These are phyloP conservation scores for Gymnopilus junonius DNA, from an alignment of 768 basidiomycete species.

Conservation along the genomic window DNA sequence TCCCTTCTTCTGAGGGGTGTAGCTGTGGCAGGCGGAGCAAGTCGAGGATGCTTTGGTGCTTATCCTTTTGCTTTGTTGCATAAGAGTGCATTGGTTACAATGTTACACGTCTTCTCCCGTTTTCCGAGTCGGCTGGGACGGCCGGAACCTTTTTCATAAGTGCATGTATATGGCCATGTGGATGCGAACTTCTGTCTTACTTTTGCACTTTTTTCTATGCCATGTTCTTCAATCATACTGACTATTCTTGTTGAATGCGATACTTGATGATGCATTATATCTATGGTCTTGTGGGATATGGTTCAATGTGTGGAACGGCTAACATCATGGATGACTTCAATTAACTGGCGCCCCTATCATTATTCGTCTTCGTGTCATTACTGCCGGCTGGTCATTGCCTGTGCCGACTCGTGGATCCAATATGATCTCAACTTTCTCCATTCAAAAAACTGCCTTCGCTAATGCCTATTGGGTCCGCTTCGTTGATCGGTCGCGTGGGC, in stretches of 20 bases:
- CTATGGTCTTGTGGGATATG: background rate
- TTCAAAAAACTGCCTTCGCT: background rate
- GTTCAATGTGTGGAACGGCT: background rate
- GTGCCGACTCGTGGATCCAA: background rate
- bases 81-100: too few species aligned
- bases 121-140: background rate
- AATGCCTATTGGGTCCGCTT: background rate
- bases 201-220: background rate
- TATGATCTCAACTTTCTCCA: background rate
- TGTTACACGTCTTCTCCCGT: background rate
- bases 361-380: background rate
- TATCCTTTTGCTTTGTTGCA: background rate
- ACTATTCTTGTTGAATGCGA: background rate
- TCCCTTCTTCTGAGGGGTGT: background rate
- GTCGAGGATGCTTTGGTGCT: background rate
- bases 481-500: conserved; percentile 1
- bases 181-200: background rate
- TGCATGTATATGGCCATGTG: background rate
- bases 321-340: background rate
- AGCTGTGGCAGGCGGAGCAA: background rate
- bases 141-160: background rate
- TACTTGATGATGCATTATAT: background rate
- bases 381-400: background rate
- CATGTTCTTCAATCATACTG: background rate
- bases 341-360: background rate